Conservation (phyloP, 345 rosid species). For the Leavenworthia alabamica region DNA sequence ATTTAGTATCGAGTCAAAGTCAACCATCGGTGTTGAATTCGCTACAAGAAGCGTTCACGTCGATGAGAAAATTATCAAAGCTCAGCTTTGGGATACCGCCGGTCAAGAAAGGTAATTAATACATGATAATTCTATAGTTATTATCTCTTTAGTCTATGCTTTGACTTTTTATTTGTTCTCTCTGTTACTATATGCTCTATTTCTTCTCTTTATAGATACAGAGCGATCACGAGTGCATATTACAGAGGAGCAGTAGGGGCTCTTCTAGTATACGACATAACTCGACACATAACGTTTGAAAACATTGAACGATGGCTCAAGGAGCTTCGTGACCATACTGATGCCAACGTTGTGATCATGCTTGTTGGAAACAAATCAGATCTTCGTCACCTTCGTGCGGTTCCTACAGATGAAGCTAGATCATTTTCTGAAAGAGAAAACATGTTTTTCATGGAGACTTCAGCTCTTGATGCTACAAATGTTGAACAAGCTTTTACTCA, state of each 20-base stretch:
- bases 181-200: not conserved
- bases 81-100: conserved; percentile 97
- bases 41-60: conserved; percentile 47
- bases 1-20: conserved; percentile 77
- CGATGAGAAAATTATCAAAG: conserved; percentile 78
- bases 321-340: conserved; percentile 53
- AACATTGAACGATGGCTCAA: conserved; percentile 50
- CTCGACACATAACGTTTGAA: conserved; percentile 45
- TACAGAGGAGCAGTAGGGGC: conserved; percentile 79
- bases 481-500: conserved; percentile 51
- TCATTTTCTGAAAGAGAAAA: conserved; percentile 41
- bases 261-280: conserved; percentile 76
- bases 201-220: conserved; percentile 39
- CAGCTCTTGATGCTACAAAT: conserved; percentile 47
- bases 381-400: conserved; percentile 45
- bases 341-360: conserved; percentile 49
- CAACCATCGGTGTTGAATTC: conserved; percentile 44
- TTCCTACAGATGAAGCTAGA: conserved; percentile 40
- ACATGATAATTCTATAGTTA: no score
- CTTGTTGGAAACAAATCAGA: conserved; percentile 53
- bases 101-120: conserved; percentile 96
- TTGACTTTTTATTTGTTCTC: not conserved
- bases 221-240: conserved; percentile 82
- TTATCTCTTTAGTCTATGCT: not conserved
- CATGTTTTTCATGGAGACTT: conserved; percentile 49